Evolutionary conservation across 2,329 filamentous ascomycete species (phyloP).

Genomic region (Xylaria sp.): DNA sequence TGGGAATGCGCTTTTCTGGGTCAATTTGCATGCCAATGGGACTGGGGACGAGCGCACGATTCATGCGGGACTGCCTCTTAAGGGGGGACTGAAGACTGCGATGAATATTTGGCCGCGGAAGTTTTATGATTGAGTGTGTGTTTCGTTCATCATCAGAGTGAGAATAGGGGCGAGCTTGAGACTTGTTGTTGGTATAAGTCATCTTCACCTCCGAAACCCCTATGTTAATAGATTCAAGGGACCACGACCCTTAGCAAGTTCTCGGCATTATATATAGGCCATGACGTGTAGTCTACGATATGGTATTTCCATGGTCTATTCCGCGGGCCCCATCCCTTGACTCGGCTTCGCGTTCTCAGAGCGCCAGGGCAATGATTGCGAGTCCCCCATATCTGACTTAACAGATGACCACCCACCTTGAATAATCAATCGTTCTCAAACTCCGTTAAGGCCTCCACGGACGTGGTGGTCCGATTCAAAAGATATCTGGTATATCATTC

Average conservation of each 20-base stretch:
- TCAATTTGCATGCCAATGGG: slow-evolving; percentile 40
- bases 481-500: background rate
- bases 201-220: no score
- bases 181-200: no score
- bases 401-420: background rate
- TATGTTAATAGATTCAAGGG: no score
- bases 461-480: background rate
- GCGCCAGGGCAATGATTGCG: background rate
- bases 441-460: background rate
- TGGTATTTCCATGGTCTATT: no score
- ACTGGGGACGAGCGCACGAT: slow-evolving; percentile 38
- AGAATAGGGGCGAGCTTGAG: no score
- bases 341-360: background rate
- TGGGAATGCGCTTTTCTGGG: slow-evolving; percentile 44
- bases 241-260: no score
- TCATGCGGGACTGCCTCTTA: slow-evolving; percentile 40
- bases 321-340: background rate
- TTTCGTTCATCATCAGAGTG: background rate
- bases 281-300: no score
- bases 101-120: slow-evolving; percentile 44
- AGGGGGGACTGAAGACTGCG: slow-evolving; percentile 39
- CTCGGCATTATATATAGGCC: no score
- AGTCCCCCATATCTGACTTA: background rate
- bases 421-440: background rate
- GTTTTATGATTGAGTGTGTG: slow-evolving; percentile 18